Evolutionary conservation across 208 protist genomes (phyloP).

Genomic region (Tritrichomonas musculus): DNA sequence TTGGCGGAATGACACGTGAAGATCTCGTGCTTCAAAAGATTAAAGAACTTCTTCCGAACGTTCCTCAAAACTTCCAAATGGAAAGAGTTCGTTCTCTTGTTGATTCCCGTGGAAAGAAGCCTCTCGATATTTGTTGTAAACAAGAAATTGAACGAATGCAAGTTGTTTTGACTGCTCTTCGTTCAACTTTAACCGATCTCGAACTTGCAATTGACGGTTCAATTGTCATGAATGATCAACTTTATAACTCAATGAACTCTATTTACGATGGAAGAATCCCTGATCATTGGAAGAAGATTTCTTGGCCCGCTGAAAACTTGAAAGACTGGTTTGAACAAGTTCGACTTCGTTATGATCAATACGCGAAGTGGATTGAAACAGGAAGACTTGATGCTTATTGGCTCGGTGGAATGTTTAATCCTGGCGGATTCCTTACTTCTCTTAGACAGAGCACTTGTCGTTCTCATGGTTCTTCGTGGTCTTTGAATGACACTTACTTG

Average conservation of each 20-base stretch:
- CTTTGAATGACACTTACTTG: constrained; percentile 85
- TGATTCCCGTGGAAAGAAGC: constrained; percentile 31
- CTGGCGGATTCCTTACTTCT: constrained; percentile 90
- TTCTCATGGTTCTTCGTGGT: constrained; percentile 68
- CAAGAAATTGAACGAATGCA: constrained; percentile 55
- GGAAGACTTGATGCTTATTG: constrained; percentile 82
- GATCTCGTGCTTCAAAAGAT: constrained; percentile 46
- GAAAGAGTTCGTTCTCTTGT: constrained; percentile 35
- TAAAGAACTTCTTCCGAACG: constrained; percentile 42
- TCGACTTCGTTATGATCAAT: constrained; percentile 78
- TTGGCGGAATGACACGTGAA: constrained; percentile 48
- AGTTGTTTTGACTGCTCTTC: constrained; percentile 39
- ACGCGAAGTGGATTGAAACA: constrained; percentile 73
- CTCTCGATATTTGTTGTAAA: constrained; percentile 52
- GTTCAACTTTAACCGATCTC: constrained; percentile 46
- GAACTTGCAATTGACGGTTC: constrained; percentile 67
- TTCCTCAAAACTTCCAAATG: constrained; percentile 38
- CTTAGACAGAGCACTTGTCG: constrained; percentile 82
- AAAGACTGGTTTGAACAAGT: constrained; percentile 90
- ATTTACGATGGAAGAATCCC: constrained; percentile 82
- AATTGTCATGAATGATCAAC: constrained; percentile 85
- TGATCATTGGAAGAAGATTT: constrained; percentile 72
- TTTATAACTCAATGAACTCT: constrained; percentile 81
- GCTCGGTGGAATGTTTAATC: constrained; percentile 95
- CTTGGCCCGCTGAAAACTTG: constrained; percentile 55